Evolutionary conservation across 371 early-diverging fungal genomes (phyloP), one percentile per base, ranked within the genome.

Genomic region (Haplosporangium sp.): DNA sequence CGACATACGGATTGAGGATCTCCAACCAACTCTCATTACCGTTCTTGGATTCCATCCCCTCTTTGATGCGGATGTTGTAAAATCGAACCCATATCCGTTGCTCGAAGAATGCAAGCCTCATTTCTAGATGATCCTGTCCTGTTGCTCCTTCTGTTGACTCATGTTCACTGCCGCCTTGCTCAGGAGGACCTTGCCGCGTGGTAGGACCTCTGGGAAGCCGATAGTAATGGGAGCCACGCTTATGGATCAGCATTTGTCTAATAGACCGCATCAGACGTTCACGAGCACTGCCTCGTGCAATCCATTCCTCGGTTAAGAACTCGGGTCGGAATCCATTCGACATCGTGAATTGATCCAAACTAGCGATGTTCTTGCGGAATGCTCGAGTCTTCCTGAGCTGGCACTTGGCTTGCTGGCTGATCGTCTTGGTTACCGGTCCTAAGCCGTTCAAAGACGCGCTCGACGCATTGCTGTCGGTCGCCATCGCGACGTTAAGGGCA

Each of bases 301-400:
- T n/a, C 48, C 36, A 18, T 41, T 76, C 71, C 40, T 63, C 63
- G 16, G 64, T 76, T 47, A 70, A 36, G 8, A 76, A 55, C 18
- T 76, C 71, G 3, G 67, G 77, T n/a, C 72, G 53, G 16, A 43
- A 71, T 13, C 71, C 77, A 45, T 51, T 20, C 20, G 80, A 63
- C 80, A 79, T 79, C 12, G 80, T 73, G 52, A 79, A 79, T 23
- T 67, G 69, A 41, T 79, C 80, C 13, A 79, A 38, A 5, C 65
- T 59, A 1, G 65, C 64, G 47, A 79, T 59, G 18, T 55, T 50
- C 46, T 58, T 67, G 14, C 69, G 46, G 60, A 69, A 73, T 0
- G 65, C 61, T n/a, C 59, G 59, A 12, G 80, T 79, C 52, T 48
- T 38, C 50, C 23, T 52, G 16, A 69, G 59, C 40, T 79, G 73